Evolutionary conservation across 2,329 filamentous ascomycete species (phyloP).

Genomic region (Fusarium tricinctum): DNA sequence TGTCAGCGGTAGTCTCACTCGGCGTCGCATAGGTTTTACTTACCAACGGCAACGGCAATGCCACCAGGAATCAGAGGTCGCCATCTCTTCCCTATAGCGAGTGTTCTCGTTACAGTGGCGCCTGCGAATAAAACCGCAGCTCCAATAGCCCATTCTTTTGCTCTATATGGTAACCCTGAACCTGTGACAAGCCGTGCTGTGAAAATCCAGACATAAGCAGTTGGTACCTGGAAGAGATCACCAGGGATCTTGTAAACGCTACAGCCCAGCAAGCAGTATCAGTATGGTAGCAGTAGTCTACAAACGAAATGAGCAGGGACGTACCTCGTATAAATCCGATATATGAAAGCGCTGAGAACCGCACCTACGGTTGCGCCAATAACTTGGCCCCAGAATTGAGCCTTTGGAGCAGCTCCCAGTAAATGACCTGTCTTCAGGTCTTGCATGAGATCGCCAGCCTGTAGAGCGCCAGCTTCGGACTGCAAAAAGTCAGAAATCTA

Average conservation of each 20-base stretch:
- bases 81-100: constrained; percentile 71
- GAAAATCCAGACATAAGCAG: constrained; percentile 97
- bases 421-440: constrained; percentile 97
- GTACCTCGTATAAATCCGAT: constrained; percentile 83
- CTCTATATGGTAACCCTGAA: constrained; percentile 86
- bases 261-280: constrained; percentile 9
- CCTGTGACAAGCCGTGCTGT: constrained; percentile 94
- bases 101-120: constrained; percentile 79
- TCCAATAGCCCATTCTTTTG: constrained; percentile 81
- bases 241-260: constrained; percentile 91
- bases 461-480: constrained; percentile 77
- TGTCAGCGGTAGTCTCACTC: constrained; percentile 25
- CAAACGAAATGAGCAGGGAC: constrained; percentile 34
- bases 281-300: constrained; percentile 1
- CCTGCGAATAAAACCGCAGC: constrained; percentile 81
- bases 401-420: constrained; percentile 90
- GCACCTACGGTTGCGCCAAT: constrained; percentile 91
- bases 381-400: constrained; percentile 96
- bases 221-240: constrained; percentile 92
- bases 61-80: constrained; percentile 86
- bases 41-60: constrained; percentile 93
- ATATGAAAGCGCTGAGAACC: constrained; percentile 86
- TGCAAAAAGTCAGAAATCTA: constrained; percentile 36
- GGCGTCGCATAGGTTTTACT: constrained; percentile 31
- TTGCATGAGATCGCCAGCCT: constrained; percentile 96